Evolutionary conservation across 176 grass and related monocot species (phyloP), one percentile per base, ranked within the genome.

Genomic region (Dactylis glomerata): DNA sequence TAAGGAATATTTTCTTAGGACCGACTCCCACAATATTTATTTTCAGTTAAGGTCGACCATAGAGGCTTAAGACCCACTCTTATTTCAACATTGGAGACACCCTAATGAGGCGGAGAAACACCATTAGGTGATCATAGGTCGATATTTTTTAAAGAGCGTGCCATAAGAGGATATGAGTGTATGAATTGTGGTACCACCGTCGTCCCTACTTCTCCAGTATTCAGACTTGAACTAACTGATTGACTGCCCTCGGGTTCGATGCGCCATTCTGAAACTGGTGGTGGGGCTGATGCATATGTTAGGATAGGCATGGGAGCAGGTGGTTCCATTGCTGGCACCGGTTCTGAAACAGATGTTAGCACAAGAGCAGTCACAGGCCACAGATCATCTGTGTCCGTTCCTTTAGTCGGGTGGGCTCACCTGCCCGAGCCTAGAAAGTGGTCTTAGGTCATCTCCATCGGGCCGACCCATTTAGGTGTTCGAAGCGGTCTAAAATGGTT

Each of bases 121-220:
- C 81, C 80, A 84, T 76, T 46, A 87, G 90, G 81, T 89, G 84
- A 71, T 65, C 36, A 78, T 80, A 83, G 3, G 87, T 75, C 20
- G 87, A 51, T 52, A 87, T 76, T n/a, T n/a, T n/a, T n/a, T n/a
- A n/a, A n/a, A n/a, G n/a, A n/a, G n/a, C n/a, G n/a, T n/a, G n/a
- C n/a, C n/a, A n/a, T n/a, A n/a, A n/a, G n/a, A n/a, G n/a, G n/a
- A n/a, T n/a, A n/a, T n/a, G n/a, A n/a, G n/a, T n/a, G n/a, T n/a
- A n/a, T n/a, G 63, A 42, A 26, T 86, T 83, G 87, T 89, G 87
- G 50, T 37, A 80, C 77, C 44, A 64, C 15, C 3, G 56, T 33
- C 28, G n/a, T n/a, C n/a, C 26, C 84, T 89, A 36, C 32, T 57
- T 86, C 84, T 81, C 59, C 76, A 40, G 65, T 19, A 73, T 33